Conservation (phyloP, 2,329 filamentous ascomycete genomes). For the Nigrospora osmanthi region DNA sequence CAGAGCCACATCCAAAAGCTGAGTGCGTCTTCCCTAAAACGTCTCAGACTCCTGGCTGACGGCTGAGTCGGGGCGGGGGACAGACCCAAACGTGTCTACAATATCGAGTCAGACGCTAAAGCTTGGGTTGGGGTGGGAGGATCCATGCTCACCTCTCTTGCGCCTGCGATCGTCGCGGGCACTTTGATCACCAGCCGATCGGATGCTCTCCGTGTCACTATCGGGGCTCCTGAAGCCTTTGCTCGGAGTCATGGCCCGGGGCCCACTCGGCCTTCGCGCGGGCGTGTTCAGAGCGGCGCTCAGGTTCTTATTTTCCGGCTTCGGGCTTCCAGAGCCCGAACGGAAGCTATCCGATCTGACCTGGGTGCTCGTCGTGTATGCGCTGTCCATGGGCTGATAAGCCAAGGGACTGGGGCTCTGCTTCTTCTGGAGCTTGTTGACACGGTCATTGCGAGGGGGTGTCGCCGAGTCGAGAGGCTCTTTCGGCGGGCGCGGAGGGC, state of each 20-base stretch:
- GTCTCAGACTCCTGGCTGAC: slow-evolving; percentile 45
- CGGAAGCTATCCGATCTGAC: slow-evolving; percentile 31
- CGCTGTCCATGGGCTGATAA: slow-evolving; percentile 47
- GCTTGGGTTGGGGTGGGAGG: too few relatives aligned
- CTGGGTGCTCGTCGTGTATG: slow-evolving; percentile 40
- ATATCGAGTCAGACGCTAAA: not conserved
- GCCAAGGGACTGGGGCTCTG: slow-evolving; percentile 39
- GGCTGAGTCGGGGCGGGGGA: slow-evolving; percentile 24
- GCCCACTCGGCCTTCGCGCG: slow-evolving; percentile 48
- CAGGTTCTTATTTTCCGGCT: slow-evolving; percentile 49
- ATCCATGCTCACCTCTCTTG: slow-evolving; percentile 44
- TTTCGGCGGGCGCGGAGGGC: slow-evolving; percentile 54
- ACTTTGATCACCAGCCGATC: not conserved
- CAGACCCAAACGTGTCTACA: slow-evolving; percentile 45
- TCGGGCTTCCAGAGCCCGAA: slow-evolving; percentile 41
- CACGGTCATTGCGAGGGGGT: slow-evolving; percentile 36
- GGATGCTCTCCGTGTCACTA: slow-evolving; percentile 25
- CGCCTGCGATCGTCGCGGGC: slow-evolving; percentile 34
- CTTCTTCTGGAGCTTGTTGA: slow-evolving; percentile 42
- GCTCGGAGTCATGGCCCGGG: slow-evolving; percentile 54
- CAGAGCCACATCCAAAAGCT: slow-evolving; percentile 16
- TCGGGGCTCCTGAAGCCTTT: slow-evolving; percentile 35
- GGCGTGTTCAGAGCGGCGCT: slow-evolving; percentile 44
- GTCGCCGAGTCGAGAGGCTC: slow-evolving; percentile 46
- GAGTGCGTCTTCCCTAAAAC: slow-evolving; percentile 32